Base-by-base conservation (phyloP, 2,329 filamentous ascomycete species). In the Fusarium succisae region DNA sequence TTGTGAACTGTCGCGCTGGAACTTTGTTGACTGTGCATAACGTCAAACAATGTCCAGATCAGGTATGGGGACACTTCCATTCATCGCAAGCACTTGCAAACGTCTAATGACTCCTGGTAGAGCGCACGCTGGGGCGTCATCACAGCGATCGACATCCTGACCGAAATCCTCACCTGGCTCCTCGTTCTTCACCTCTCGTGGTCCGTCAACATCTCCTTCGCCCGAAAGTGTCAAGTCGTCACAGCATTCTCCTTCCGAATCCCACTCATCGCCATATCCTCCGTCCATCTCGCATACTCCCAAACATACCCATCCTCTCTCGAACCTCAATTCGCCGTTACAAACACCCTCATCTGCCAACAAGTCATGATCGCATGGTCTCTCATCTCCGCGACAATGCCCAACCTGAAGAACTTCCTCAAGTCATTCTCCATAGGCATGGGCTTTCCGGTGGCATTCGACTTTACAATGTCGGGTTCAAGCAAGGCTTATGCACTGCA, bases 391-490 rank as follows among this genome's bases (percentile, higher is more conserved):
- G 74, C 74, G 1, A 76, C 74, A 0, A 54, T 76, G 20, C 74
- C 74, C 0, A 76, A 77, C 22, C 50, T 76, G 0, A 76, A 77
- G 43, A 76, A 73, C 50, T 76, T 76, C 5, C 54, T 76, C 15
- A 76, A 76, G 15, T 77, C 74, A 0, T 76, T 76, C 30, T 76
- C 70, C 0, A 73, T 77, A 10, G 74, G 74, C 0, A 75, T 76
- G 74, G 72, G 72, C 3, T 77, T 77, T 20, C 74, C 74, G 3
- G 24, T 76, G 1, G 66, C 69, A 7, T 73, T 71, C 1, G 67
- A 74, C 10, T 58, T 58, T 8, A 75, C 48, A 1, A 53, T 65
- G 15, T 61, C 64, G 11, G 51, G 62, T 7, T 41, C 60, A 22
- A 56, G 61, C 50, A 51, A 61, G 24, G 22, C 56, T 2, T 67